phyloP scores from a whole-genome alignment of 495 filamentous ascomycete genomes.

The Aspergillus baeticus region DNA sequence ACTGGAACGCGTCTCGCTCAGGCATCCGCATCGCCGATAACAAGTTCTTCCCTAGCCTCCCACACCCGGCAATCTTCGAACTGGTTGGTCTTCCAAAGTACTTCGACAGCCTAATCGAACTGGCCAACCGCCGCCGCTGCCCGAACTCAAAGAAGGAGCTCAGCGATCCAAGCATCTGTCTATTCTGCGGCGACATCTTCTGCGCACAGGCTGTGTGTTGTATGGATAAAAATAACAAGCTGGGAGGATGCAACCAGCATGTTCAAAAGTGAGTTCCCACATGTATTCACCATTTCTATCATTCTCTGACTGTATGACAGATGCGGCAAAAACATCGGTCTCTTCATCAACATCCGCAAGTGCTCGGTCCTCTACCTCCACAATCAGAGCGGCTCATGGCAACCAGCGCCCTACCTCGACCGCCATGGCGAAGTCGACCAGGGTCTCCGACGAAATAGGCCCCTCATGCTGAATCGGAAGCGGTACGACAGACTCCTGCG shows the following conservation, averaged over 20 bases:
- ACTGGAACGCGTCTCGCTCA: constrained; percentile 52
- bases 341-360: constrained; percentile 96
- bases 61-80: constrained; percentile 91
- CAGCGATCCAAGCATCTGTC: constrained; percentile 83
- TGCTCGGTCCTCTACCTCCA: constrained; percentile 86
- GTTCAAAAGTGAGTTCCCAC: constrained; percentile 71
- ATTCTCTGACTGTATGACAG: constrained; percentile 42
- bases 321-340: constrained; percentile 82
- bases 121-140: constrained; percentile 80
- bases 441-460: constrained; percentile 75
- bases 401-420: constrained; percentile 88
- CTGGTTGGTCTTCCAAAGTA: constrained; percentile 88
- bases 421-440: constrained; percentile 91
- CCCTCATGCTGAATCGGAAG: constrained; percentile 88
- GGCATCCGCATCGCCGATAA: constrained; percentile 41
- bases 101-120: constrained; percentile 89
- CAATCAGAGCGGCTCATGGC: constrained; percentile 77
- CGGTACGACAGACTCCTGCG: constrained; percentile 86
- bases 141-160: constrained; percentile 88
- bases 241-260: constrained; percentile 89
- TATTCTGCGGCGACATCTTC: constrained; percentile 95
- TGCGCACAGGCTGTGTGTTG: constrained; percentile 95
- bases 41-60: constrained; percentile 50
- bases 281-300: background rate
- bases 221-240: constrained; percentile 61